phyloP scores from a whole-genome alignment of 345 rosid species.

The Tarenaya hassleriana region DNA sequence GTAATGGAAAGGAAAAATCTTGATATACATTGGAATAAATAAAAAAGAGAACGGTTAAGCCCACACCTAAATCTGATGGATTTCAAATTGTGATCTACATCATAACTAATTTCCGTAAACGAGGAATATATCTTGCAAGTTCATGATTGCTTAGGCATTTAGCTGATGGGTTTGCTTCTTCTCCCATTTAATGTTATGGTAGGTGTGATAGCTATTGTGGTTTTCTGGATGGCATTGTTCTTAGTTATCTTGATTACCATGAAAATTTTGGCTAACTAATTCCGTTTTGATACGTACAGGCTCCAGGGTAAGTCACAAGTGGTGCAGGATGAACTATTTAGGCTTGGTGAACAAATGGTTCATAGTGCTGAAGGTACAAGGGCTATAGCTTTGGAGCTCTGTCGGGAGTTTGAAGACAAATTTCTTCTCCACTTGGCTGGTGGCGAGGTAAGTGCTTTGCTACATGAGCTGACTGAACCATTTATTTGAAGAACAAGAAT shows the following conservation, averaged over 20 bases:
- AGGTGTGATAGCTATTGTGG: background rate
- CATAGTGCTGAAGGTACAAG: conserved; percentile 85
- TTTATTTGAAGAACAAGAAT: conserved; percentile 9
- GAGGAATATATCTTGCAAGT: background rate
- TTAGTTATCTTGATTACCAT: background rate
- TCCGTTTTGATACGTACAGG: conserved; percentile 32
- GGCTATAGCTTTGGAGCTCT: conserved; percentile 95
- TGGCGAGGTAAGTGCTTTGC: conserved; percentile 72
- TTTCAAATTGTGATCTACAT: background rate
- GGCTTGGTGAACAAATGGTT: conserved; percentile 89
- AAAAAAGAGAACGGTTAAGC: background rate
- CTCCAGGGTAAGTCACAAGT: conserved; percentile 90
- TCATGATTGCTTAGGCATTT: background rate
- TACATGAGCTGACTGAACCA: conserved; percentile 7
- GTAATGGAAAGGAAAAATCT: background rate
- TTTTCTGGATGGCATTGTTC: background rate
- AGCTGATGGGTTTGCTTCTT: background rate
- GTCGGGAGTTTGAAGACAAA: conserved; percentile 98
- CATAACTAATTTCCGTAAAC: background rate
- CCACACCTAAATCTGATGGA: background rate
- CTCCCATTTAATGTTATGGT: background rate
- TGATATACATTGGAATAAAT: background rate
- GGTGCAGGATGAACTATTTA: conserved; percentile 75
- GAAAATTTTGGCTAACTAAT: conserved; percentile 5
- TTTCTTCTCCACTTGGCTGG: conserved; percentile 86